Evolutionary conservation across 768 basidiomycete species (phyloP), one percentile per base, ranked within the genome.

Genomic region (Mycena alexandri): DNA sequence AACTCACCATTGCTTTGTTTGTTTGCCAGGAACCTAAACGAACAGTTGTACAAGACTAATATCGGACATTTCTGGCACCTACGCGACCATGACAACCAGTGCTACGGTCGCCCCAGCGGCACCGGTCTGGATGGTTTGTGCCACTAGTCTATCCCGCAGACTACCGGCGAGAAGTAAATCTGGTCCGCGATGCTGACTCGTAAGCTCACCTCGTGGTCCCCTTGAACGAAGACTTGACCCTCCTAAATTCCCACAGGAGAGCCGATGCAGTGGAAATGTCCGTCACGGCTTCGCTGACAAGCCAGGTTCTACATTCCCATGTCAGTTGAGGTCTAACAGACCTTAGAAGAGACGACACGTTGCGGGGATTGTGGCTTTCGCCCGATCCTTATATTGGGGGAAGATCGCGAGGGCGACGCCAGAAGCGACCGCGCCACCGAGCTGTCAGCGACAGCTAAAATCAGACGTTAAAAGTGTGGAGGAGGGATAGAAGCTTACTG

Each of bases 21-120:
- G 61, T 62, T 62, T 52, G 29, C 41, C 42, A 62, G 51, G 53
- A 62, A 62, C 34, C 61, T 62, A 53, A 42, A 50, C 47, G 42
- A 50, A 61, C 41, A 62, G 51, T 53, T 54, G 33, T 52, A 62
- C 53, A 25, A 51, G 48, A 42, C 50, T 41, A 61, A 43, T 29
- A 51, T 22, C 34, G 50, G 60, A 61, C n/a, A 41, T 36, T 43
- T 50, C 58, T 60, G 46, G 21, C 21, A 48, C 58, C 47, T 43
- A 62, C 61, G 50, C 25, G 50, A 62, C n/a, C 21, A 63, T 41
- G 34, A 44, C 61, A 34, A 24, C 52, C 46, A 63, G 33, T 5
- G 61, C 50, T 36, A 63, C 25, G 51, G 41, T 53, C 51, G 61
- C 61, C 12, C 59, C 48, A 50, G 60, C 47, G 41, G 33, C 21